phyloP scores from a whole-genome alignment of 2,329 filamentous ascomycete species.

The Fragosphaeria purpurea region DNA sequence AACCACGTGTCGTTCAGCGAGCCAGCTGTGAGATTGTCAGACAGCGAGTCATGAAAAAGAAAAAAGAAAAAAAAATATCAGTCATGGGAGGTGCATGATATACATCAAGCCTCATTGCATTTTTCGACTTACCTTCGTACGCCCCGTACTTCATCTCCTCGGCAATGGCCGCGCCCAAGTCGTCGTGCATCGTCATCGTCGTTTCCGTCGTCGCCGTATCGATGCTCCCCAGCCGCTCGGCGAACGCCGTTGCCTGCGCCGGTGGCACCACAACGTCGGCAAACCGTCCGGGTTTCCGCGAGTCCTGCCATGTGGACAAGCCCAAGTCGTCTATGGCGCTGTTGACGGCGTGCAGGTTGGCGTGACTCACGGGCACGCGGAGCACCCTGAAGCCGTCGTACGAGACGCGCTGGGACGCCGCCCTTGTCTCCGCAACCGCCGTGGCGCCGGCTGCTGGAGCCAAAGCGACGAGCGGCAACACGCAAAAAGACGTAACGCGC shows the following conservation, averaged over 20 bases:
- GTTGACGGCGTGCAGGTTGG: constrained; percentile 22
- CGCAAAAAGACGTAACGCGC: too few relatives aligned
- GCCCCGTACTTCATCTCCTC: constrained; percentile 21
- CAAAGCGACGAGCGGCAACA: too few relatives aligned
- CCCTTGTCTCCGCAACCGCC: too few relatives aligned
- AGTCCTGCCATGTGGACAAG: constrained; percentile 28
- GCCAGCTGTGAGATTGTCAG: constrained; percentile 2
- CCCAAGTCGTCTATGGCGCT: constrained; percentile 24
- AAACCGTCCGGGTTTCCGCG: constrained; percentile 22
- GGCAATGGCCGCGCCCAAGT: constrained; percentile 29
- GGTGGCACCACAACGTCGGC: constrained; percentile 33
- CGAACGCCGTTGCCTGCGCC: constrained; percentile 22
- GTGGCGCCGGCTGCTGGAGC: too few relatives aligned
- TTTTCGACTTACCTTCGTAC: constrained; percentile 20
- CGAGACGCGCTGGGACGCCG: neutral
- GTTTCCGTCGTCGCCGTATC: constrained; percentile 12
- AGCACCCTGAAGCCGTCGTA: constrained; percentile 37
- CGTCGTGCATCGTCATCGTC: constrained; percentile 29
- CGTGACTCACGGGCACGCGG: constrained; percentile 27
- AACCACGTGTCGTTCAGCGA: constrained; percentile 35
- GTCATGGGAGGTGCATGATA: too few relatives aligned
- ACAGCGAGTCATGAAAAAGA: too few relatives aligned
- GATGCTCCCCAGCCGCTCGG: constrained; percentile 16
- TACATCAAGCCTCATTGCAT: too few relatives aligned
- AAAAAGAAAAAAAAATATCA: neutral